Conservation (phyloP, 2,329 filamentous ascomycete genomes). For the Hypoxylon sp. region DNA sequence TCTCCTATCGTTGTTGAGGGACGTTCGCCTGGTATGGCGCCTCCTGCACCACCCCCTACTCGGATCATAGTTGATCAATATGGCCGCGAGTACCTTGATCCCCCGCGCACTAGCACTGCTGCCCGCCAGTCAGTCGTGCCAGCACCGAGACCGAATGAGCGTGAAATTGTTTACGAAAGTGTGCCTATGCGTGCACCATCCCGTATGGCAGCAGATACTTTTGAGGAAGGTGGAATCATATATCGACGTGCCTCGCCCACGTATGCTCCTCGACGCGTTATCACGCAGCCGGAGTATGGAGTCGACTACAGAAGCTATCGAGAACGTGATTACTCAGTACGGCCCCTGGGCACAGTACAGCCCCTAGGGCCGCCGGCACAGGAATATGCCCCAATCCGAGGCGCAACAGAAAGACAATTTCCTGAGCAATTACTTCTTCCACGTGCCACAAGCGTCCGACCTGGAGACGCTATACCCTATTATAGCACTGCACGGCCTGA, state of each 20-base stretch:
- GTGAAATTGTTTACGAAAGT: constrained; percentile 75
- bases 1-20: constrained; percentile 61
- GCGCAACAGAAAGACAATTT: constrained; percentile 55
- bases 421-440: constrained; percentile 62
- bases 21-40: constrained; percentile 62
- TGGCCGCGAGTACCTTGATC: constrained; percentile 80
- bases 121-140: constrained; percentile 65
- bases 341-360: constrained; percentile 61
- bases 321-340: constrained; percentile 68
- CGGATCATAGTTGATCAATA: constrained; percentile 85
- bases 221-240: constrained; percentile 62
- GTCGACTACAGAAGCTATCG: constrained; percentile 66
- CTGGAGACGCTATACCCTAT: constrained; percentile 59
- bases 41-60: constrained; percentile 65
- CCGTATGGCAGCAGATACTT: constrained; percentile 61
- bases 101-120: constrained; percentile 56
- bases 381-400: constrained; percentile 63
- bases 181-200: constrained; percentile 64
- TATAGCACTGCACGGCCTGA: constrained; percentile 59
- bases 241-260: constrained; percentile 65
- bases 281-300: constrained; percentile 72
- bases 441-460: constrained; percentile 69
- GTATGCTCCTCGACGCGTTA: constrained; percentile 64
- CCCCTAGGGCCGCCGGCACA: constrained; percentile 57
- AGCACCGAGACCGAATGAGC: constrained; percentile 57